Evolutionary conservation across 257 asterid species (phyloP).

Genomic region (Gentiana macrophylla): DNA sequence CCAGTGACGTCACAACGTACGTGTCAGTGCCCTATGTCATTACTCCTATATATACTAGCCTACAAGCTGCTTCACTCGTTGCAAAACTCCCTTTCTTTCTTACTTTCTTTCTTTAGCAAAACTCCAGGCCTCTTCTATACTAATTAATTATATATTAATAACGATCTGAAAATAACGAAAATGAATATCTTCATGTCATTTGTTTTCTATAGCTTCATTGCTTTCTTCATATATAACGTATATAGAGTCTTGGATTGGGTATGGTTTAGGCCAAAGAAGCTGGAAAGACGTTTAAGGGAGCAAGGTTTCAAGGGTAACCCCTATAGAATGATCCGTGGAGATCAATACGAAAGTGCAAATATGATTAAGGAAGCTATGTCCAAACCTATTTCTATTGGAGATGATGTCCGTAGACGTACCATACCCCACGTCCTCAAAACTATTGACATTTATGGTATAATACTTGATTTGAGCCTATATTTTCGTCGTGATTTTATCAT

Average conservation of each 20-base stretch:
- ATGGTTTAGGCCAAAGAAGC: not conserved
- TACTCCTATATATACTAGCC: too few relatives aligned
- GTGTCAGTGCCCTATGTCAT: too few relatives aligned
- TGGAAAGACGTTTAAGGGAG: not conserved
- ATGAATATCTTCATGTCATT: not conserved
- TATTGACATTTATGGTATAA: not conserved
- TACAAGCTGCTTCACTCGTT: too few relatives aligned
- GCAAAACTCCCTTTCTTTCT: too few relatives aligned
- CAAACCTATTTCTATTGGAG: not conserved
- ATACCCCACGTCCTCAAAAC: not conserved
- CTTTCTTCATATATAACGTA: not conserved
- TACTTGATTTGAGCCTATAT: too few relatives aligned
- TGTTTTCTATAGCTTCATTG: not conserved
- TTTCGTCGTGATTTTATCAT: too few relatives aligned
- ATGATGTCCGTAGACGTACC: not conserved
- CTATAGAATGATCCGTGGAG: not conserved
- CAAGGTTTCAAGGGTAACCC: slow-evolving; percentile 4
- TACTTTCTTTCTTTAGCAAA: too few relatives aligned
- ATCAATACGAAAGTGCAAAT: not conserved
- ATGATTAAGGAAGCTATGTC: not conserved
- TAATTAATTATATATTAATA: too few relatives aligned
- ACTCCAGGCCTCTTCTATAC: too few relatives aligned
- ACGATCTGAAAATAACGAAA: too few relatives aligned
- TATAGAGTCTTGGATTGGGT: not conserved
- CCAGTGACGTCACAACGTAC: too few relatives aligned